Evolutionary conservation across 257 asterid genomes (phyloP), one percentile per base, ranked within the genome.

Genomic region (Schizonepeta tenuifolia): DNA sequence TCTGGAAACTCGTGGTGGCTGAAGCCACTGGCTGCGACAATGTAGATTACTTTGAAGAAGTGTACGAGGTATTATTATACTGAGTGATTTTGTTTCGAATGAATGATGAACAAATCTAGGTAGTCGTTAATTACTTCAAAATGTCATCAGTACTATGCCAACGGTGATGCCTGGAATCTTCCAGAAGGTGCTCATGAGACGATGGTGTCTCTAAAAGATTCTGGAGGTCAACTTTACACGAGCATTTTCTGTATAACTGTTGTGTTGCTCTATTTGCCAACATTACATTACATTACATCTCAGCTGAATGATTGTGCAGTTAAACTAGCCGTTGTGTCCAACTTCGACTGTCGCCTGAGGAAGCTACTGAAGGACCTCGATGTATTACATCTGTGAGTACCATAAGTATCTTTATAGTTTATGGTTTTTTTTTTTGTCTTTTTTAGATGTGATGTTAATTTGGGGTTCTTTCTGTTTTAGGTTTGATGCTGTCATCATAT

Each of bases 311-410:
- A 53, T 77, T 71, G 38, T 69, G 78, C 95, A 90, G 99, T 95
- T 81, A 95, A 88, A 83, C 83, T 95, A 73, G 98, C 99, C 26
- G 96, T 95, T 38, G 99, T 92, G 20, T 95, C 99, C 76, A 95
- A 95, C 79, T 95, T 92, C 12, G 99, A 95, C 85, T 88, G 90
- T 63, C 97, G 99, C 67, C 80, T 92, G 86, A 91, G 95, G 85
- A 91, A 86, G 81, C 82, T 94, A 36, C 81, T 94, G 80, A 85
- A 83, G 79, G 97, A 90, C 69, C 92, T 95, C 53, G 74, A 83
- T 38, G 92, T 92, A 46, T 79, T 95, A 47, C 86, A 92, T 78
- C 63, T 95, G 98, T 91, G 83, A 88, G 97, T 85, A 33, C 46
- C 81, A 17, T 44, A 26, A 13, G 41, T 62, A 65, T 58, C 46